phyloP scores from a whole-genome alignment of 371 early-diverging fungal genomes.

The Mortierella sp. region DNA sequence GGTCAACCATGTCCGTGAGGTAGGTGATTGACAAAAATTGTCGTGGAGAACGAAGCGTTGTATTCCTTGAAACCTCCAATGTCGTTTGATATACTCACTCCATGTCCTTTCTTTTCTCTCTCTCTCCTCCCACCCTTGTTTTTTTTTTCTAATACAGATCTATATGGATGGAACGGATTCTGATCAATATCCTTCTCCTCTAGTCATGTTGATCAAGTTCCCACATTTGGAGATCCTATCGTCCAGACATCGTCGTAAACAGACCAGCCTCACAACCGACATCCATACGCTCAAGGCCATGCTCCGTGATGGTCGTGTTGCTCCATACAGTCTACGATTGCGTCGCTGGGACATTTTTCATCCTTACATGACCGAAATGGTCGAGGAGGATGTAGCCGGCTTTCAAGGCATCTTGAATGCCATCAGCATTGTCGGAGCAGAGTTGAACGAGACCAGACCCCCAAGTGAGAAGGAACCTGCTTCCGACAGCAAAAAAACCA shows the following conservation, averaged over 20 bases:
- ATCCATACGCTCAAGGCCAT: slow-evolving; percentile 30
- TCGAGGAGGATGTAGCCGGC: slow-evolving; percentile 20
- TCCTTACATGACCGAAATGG: slow-evolving; percentile 47
- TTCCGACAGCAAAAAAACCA: too few species aligned
- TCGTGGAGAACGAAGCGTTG: too few species aligned
- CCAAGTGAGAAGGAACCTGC: too few species aligned
- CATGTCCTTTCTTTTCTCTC: not conserved
- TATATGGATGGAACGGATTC: slow-evolving; percentile 47
- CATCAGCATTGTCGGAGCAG: slow-evolving; percentile 16
- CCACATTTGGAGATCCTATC: slow-evolving; percentile 38
- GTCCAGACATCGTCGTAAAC: slow-evolving; percentile 36
- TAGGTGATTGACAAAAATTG: slow-evolving; percentile 3
- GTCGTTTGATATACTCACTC: too few species aligned
- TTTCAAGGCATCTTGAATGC: slow-evolving; percentile 33
- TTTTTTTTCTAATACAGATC: slow-evolving; percentile 8
- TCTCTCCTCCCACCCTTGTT: too few species aligned
- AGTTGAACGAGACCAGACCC: not conserved
- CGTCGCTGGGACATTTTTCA: slow-evolving; percentile 44
- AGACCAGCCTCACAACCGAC: slow-evolving; percentile 37
- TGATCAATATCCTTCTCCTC: slow-evolving; percentile 33
- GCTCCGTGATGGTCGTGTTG: slow-evolving; percentile 29
- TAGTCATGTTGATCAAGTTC: slow-evolving; percentile 51
- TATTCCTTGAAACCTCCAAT: too few species aligned
- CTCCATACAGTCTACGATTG: slow-evolving; percentile 25
- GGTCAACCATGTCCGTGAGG: slow-evolving; percentile 45